phyloP scores from a whole-genome alignment of 2,329 filamentous ascomycete species.

The Paraphoma sp. region DNA sequence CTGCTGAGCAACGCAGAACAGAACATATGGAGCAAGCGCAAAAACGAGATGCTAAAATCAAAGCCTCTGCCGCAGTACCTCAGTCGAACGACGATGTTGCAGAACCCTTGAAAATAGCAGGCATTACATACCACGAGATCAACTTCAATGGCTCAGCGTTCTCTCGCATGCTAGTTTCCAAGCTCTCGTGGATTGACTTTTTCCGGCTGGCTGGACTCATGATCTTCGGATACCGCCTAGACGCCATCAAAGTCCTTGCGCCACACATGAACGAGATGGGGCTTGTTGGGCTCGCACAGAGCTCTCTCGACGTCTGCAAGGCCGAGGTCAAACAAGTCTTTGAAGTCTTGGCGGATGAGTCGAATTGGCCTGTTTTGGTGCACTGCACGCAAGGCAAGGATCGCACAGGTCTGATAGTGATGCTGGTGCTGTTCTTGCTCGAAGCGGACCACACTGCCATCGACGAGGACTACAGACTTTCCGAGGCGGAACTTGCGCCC shows the following conservation, averaged over 20 bases:
- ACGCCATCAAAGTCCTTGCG: slow-evolving; percentile 74
- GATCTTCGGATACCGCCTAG: slow-evolving; percentile 69
- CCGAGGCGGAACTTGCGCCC: slow-evolving; percentile 64
- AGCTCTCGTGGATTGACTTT: slow-evolving; percentile 71
- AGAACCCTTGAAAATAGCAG: slow-evolving; percentile 67
- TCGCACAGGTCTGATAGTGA: slow-evolving; percentile 74
- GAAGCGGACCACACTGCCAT: slow-evolving; percentile 65
- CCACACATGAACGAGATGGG: slow-evolving; percentile 74
- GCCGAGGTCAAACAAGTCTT: slow-evolving; percentile 65
- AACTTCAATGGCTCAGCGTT: slow-evolving; percentile 77
- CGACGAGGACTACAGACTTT: slow-evolving; percentile 74
- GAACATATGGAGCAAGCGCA: slow-evolving; percentile 74
- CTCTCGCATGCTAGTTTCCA: slow-evolving; percentile 70
- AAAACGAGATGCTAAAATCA: slow-evolving; percentile 62
- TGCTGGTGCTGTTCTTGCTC: slow-evolving; percentile 71
- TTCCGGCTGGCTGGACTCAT: slow-evolving; percentile 69
- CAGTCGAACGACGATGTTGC: slow-evolving; percentile 60
- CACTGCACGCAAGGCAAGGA: slow-evolving; percentile 94
- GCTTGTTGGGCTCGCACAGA: slow-evolving; percentile 71
- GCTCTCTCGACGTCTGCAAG: slow-evolving; percentile 73
- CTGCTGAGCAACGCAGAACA: slow-evolving; percentile 58
- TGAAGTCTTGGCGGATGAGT: slow-evolving; percentile 54
- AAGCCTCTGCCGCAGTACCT: slow-evolving; percentile 51
- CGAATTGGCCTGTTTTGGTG: slow-evolving; percentile 69
- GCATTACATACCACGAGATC: slow-evolving; percentile 69